Base-by-base conservation (phyloP, 1,284 basidiomycete species). In the Ganoderma resinaceum region DNA sequence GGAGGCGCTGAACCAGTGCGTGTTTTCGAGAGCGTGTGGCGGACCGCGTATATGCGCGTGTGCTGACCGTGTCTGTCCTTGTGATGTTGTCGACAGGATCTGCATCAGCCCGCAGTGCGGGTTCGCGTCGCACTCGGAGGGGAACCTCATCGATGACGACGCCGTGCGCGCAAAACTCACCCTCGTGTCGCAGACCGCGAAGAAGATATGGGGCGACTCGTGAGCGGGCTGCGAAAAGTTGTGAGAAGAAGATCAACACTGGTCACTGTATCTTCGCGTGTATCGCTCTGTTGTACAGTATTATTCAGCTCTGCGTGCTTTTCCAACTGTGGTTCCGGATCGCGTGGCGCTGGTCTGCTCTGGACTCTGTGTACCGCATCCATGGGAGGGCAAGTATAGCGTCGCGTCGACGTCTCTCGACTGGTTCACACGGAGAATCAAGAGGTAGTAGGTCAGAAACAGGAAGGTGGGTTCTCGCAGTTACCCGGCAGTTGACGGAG, bases 61-160 rank as follows among this genome's bases (percentile, higher is more conserved):
- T 65, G 26, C 49, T 65, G 35, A 53, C 11, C 52, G 62, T 40
- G n/a, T n/a, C n/a, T n/a, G n/a, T n/a, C n/a, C n/a, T n/a, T n/a
- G n/a, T n/a, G n/a, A n/a, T 38, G 37, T 38, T 18, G n/a, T n/a
- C 35, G 55, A 35, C 70, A 91, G 89, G 74, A 82, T 94, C 31
- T 87, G 85, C 66, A 87, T 94, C 75, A 90, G 89, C 66, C 87
- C 91, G 1, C 92, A 94, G 78, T 94, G 92, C 72, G 93, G 92
- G 2, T 94, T 93, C 75, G 89, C 90, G 26, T 89, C 87, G 1
- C 88, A 90, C 43, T 86, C 88, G 75, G 86, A 91, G 69, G 91
- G 91, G 0, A 91, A 91, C 75, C 82, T 82, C 14, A 79, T 91
- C 60, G 86, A 85, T 11, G 84, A 87, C 75, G 82, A 87, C 72